A percentile compares a stretch with the other conserved stretches of the same genome.
These are phyloP conservation scores for Ambrosia hybrid DNA, from an alignment of 140 eudicot species.

Conservation along the genomic window DNA sequence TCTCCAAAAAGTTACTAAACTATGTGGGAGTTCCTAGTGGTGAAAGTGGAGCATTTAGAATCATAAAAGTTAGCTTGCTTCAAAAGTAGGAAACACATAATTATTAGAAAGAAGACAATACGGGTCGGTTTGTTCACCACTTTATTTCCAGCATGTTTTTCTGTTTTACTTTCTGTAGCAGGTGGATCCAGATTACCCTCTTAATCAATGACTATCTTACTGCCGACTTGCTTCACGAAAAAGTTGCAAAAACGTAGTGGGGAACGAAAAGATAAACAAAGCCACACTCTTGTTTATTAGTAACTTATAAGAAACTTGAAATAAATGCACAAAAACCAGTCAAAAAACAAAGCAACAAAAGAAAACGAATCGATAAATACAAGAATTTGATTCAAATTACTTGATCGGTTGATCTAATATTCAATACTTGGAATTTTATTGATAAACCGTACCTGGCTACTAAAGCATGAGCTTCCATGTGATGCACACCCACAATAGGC, in stretches of 20 bases:
- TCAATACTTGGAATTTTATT: background rate
- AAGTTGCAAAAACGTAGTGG: background rate
- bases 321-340: background rate
- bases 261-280: background rate
- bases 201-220: background rate
- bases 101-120: slow-evolving; percentile 31
- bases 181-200: slow-evolving; percentile 25
- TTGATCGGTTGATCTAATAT: background rate
- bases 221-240: background rate
- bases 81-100: slow-evolving; percentile 32
- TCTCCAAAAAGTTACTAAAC: slow-evolving; percentile 1
- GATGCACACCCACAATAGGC: slow-evolving; percentile 92
- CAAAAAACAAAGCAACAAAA: too few relatives aligned
- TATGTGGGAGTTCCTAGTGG: slow-evolving; percentile 22
- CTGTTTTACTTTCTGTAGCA: slow-evolving; percentile 33
- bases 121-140: slow-evolving; percentile 21
- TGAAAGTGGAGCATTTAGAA: slow-evolving; percentile 30
- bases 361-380: too few relatives aligned
- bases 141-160: slow-evolving; percentile 34
- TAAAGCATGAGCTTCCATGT: slow-evolving; percentile 98
- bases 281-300: background rate
- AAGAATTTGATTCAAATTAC: too few relatives aligned
- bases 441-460: slow-evolving; percentile 69
- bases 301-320: background rate
- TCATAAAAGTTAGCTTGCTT: slow-evolving; percentile 24